Evolutionary conservation across 2,329 filamentous ascomycete species (phyloP), one percentile per base, ranked within the genome.

Genomic region (Fusarium sarcochroum): DNA sequence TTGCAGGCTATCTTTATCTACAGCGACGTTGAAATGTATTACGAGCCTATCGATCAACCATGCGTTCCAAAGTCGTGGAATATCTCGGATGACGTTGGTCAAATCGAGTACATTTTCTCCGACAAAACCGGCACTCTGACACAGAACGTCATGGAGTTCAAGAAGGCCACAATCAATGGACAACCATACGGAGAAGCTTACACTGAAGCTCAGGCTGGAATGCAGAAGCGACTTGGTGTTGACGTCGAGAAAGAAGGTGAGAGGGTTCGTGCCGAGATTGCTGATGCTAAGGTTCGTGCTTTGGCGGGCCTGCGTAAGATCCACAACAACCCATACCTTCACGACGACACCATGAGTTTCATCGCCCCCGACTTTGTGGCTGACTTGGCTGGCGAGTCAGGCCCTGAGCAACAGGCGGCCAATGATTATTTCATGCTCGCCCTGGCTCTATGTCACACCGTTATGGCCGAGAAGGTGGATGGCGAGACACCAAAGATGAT

Each of bases 91-190:
- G 97, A 99, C 74, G 86, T 99, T 46, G 96, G 96, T 14, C 96
- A 99, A 80, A 97, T 99, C 66, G 96, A 98, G 80, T 99, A 98
- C 83, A 97, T 99, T 71, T 99, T 99, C 80, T 98, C 94, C 1
- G 95, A 98, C 83, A 98, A 98, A 84, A 98, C 95, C 1, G 95
- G 95, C 25, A 98, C 95, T 2, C 83, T 98, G 71, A 98, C 95
- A 7, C 97, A 96, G 81, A 98, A 98, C 76, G 91, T 94, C 84
- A 98, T 99, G 96, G 97, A 99, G 79, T 99, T 98, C 87, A 99
- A 98, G 80, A 99, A 99, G 80, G 94, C 92, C 56, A 97, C 94
- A 1, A 91, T 99, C 80, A 98, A 98, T 75, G 95, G 95, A n/a
- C 88, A 96, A 63, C 90, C 94, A 0, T 99, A 99, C 72, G 96